A percentile compares a stretch with the other conserved stretches of the same genome.
Conservation (phyloP, 2,329 filamentous ascomycete species). For the Fusarium sp. region DNA sequence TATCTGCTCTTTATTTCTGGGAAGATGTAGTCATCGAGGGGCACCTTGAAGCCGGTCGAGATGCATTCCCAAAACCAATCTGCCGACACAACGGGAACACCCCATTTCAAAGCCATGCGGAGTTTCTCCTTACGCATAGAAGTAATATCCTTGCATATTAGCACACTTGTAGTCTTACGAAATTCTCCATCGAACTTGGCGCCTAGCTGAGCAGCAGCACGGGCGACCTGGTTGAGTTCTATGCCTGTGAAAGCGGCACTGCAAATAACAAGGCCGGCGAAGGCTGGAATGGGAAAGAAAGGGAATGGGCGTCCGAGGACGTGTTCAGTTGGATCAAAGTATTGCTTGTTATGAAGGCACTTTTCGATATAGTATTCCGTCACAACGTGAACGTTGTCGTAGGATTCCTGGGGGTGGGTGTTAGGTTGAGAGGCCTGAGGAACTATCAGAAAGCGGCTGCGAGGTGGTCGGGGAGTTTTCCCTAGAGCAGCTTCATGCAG, state of each 20-base stretch:
- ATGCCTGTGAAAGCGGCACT: conserved; percentile 87
- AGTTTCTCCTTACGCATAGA: conserved; percentile 80
- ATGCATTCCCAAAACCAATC: conserved; percentile 91
- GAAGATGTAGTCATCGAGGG: conserved; percentile 62
- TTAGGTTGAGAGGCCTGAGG: conserved; percentile 64
- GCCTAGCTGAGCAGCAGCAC: conserved; percentile 80
- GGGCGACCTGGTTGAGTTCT: conserved; percentile 86
- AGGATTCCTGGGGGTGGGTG: conserved; percentile 56
- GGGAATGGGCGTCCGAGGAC: conserved; percentile 83
- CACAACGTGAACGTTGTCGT: conserved; percentile 65
- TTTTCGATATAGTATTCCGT: conserved; percentile 96
- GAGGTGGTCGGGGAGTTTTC: conserved; percentile 47
- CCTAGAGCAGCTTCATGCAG: conserved; percentile 56
- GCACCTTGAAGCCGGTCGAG: conserved; percentile 62
- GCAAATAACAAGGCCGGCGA: conserved; percentile 78
- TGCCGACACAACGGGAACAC: conserved; percentile 82
- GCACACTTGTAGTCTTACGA: conserved; percentile 76
- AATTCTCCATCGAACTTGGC: conserved; percentile 85
- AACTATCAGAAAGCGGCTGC: conserved; percentile 65
- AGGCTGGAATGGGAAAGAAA: conserved; percentile 75
- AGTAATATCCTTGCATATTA: conserved; percentile 75
- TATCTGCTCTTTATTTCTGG: conserved; percentile 58
- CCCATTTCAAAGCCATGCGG: conserved; percentile 78
- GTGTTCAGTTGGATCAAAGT: conserved; percentile 76
- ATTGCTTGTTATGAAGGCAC: conserved; percentile 81